Conservation (phyloP, 441 rosid species). For the Erodium chrysanthum region DNA sequence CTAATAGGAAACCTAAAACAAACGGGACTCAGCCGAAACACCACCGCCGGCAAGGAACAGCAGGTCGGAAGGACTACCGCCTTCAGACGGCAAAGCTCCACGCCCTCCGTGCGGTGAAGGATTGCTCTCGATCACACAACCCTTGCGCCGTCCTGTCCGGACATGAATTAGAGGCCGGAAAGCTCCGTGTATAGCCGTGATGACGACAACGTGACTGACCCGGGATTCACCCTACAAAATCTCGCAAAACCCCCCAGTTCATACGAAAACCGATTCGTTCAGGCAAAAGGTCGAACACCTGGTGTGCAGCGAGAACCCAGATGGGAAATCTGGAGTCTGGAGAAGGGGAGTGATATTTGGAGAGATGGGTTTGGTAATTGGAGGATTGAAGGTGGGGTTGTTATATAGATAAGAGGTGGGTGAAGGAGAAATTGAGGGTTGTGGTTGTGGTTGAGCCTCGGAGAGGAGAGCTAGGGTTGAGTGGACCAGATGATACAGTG, state of each 20-base stretch:
- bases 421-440: slow-evolving; percentile 2
- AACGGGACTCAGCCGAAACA: slow-evolving; percentile 18
- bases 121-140: slow-evolving; percentile 60
- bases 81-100: slow-evolving; percentile 99
- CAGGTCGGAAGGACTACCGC: slow-evolving; percentile 99
- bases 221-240: slow-evolving; percentile 31
- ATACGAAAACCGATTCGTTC: background rate
- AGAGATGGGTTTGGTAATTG: background rate
- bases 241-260: background rate
- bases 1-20: slow-evolving; percentile 14
- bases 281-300: background rate
- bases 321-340: too few species aligned
- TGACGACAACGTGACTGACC: slow-evolving; percentile 55
- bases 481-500: background rate
- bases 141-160: slow-evolving; percentile 74
- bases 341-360: too few species aligned
- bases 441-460: slow-evolving; percentile 11
- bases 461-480: background rate
- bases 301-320: background rate
- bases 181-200: slow-evolving; percentile 83
- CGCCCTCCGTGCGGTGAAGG: slow-evolving; percentile 99
- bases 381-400: background rate
- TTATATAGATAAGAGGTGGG: slow-evolving; percentile 18
- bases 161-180: slow-evolving; percentile 53
- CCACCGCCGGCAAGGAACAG: slow-evolving; percentile 99